Conservation (phyloP, 2,329 filamentous ascomycete genomes). For the Pochonia chlamydosporia region DNA sequence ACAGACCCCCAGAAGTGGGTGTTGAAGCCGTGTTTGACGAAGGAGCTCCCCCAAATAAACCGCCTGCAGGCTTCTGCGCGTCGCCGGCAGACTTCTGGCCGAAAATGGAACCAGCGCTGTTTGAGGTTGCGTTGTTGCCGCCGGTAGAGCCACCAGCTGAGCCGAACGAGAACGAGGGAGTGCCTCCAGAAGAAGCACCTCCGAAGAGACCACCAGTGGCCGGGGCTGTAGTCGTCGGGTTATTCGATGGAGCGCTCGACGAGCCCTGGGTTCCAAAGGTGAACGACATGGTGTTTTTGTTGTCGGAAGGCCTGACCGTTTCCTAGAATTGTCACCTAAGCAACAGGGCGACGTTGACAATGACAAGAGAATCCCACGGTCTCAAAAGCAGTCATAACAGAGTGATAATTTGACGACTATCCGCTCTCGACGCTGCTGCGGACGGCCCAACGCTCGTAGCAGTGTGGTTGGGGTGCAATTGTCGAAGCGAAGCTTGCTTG, state of each 20-base stretch:
- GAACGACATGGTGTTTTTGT: constrained; percentile 31
- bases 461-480: constrained; percentile 2
- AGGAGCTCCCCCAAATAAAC: constrained; percentile 19
- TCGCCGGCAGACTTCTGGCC: constrained; percentile 23
- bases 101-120: constrained; percentile 22
- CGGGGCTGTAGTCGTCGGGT: constrained; percentile 29
- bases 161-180: constrained; percentile 38
- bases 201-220: constrained; percentile 38
- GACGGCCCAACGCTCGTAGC: neutral
- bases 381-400: constrained; percentile 10
- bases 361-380: neutral
- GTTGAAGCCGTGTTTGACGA: constrained; percentile 21
- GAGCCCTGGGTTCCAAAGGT: constrained; percentile 29
- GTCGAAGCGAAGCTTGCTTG: constrained; percentile 5
- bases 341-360: neutral
- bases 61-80: constrained; percentile 21
- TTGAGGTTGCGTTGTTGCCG: constrained; percentile 21
- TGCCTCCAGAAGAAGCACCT: constrained; percentile 17
- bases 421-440: neutral
- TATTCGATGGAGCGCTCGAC: constrained; percentile 25
- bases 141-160: constrained; percentile 17
- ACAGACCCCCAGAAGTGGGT: constrained; percentile 21
- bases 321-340: neutral
- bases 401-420: neutral
- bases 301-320: neutral